phyloP scores from a whole-genome alignment of 305 asterid species.

The Fraxinus nigra region DNA sequence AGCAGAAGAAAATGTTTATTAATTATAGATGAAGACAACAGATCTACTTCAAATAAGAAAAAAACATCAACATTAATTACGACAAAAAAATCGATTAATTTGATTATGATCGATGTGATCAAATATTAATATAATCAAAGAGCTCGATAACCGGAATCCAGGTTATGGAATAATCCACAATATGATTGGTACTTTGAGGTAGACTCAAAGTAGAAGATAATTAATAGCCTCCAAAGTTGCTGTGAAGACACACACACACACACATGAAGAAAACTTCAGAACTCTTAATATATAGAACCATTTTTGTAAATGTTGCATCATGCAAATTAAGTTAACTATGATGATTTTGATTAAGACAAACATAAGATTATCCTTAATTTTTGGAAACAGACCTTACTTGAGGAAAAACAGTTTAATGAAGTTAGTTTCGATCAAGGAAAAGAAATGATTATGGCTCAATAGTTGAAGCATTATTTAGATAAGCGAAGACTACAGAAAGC shows the following conservation, averaged over 20 bases:
- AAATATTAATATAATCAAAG: not conserved
- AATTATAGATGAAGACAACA: not conserved
- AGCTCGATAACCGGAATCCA: not conserved
- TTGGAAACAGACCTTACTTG: not conserved
- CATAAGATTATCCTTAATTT: not conserved
- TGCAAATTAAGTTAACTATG: not conserved
- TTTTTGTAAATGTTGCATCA: too few relatives aligned
- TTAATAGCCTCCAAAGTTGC: not conserved
- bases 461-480: not conserved
- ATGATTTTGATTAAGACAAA: not conserved
- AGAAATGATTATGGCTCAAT: not conserved
- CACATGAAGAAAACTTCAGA: not conserved
- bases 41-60: not conserved
- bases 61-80: not conserved
- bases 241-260: not conserved
- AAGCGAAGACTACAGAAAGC: not conserved
- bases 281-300: not conserved
- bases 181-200: not conserved
- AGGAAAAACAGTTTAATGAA: not conserved
- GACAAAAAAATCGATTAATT: not conserved
- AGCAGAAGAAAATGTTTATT: not conserved
- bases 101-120: not conserved
- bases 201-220: not conserved
- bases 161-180: not conserved
- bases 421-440: not conserved